Evolutionary conservation across 1,284 basidiomycete genomes (phyloP), one percentile per base, ranked within the genome.

Genomic region (Trichosporon sp.): DNA sequence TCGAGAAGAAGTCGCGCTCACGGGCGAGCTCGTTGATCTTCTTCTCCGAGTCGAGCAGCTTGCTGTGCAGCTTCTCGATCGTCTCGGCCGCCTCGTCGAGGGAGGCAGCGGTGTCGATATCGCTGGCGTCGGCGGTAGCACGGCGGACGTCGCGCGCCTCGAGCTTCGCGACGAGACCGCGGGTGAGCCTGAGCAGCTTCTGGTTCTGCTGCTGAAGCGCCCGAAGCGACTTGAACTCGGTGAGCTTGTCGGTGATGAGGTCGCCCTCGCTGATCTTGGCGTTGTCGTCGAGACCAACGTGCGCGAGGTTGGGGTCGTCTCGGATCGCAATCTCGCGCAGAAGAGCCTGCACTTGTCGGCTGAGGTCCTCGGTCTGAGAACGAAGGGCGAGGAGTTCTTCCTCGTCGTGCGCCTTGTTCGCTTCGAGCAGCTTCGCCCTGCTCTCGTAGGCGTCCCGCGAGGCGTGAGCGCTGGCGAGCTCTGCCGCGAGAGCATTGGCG

Each of bases 241-340:
- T 92, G 12, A 99, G 89, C 77, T 95, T 88, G 79, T 92, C 92
- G 26, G 93, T 92, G 82, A 98, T 96, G 74, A 98, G 89, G 74
- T 94, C 90, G 38, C 89, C 87, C 4, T 76, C 75, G 87, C 78
- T 56, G 37, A 78, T 69, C 12, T 87, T 65, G 35, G 78, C 82
- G 16, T 38, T 43, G 4, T 66, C 43, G 65, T 91, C 90, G 35
- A 93, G 86, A 37, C 92, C 88, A 37, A 90, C 89, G 70, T 91
- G 89, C 0, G 89, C 87, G 35, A 96, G 88, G 0, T 89, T 88
- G 1, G 94, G 91, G 80, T 98, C 92, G 68, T 94, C 90, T 12
- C 89, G 88, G 26, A 94, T 87, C 7, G 90, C 90, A 48, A 97
- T 86, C 75, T 95, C 91, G 65, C 91, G 91, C 2, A 92, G 85